A percentile compares a stretch with the other conserved stretches of the same genome.
Conservation (phyloP, 371 early-diverging fungal genomes). For the Apophysomyces trapeziformis region DNA sequence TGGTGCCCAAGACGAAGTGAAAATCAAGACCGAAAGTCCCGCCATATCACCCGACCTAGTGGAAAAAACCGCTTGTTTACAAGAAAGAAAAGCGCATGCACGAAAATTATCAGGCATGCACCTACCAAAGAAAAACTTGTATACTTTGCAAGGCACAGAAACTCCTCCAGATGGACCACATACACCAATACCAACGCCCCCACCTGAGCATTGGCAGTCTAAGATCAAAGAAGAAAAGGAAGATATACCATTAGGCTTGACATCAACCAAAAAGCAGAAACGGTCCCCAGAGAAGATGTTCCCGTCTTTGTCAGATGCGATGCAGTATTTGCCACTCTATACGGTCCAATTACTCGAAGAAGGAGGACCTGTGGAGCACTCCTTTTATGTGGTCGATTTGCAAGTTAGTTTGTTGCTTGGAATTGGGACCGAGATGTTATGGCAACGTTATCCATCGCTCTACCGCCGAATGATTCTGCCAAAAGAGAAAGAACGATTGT, state of each 20-base stretch:
- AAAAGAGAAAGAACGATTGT: conserved; percentile 70
- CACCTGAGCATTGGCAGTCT: conserved; percentile 46
- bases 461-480: conserved; percentile 53
- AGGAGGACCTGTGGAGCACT: conserved; percentile 16
- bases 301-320: conserved; percentile 39
- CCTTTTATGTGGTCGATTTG: conserved; percentile 69
- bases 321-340: conserved; percentile 67
- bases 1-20: conserved; percentile 1
- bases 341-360: conserved; percentile 62
- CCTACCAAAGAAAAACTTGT: conserved; percentile 43
- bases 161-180: conserved; percentile 44
- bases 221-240: conserved; percentile 44
- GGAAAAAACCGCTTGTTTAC: conserved; percentile 3
- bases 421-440: conserved; percentile 49
- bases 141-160: conserved; percentile 24
- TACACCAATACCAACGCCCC: conserved; percentile 54
- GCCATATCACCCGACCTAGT: neutral
- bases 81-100: conserved; percentile 31
- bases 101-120: conserved; percentile 42
- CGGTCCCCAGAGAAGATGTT: conserved; percentile 19
- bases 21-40: conserved; percentile 4
- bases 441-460: conserved; percentile 62
- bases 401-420: conserved; percentile 69
- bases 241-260: conserved; percentile 1
- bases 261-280: neutral